Percentiles rank a stretch among this genome's conserved stretches.
phyloP scores from a whole-genome alignment of 306 rosid genomes.

The Lathyrus sativus region DNA sequence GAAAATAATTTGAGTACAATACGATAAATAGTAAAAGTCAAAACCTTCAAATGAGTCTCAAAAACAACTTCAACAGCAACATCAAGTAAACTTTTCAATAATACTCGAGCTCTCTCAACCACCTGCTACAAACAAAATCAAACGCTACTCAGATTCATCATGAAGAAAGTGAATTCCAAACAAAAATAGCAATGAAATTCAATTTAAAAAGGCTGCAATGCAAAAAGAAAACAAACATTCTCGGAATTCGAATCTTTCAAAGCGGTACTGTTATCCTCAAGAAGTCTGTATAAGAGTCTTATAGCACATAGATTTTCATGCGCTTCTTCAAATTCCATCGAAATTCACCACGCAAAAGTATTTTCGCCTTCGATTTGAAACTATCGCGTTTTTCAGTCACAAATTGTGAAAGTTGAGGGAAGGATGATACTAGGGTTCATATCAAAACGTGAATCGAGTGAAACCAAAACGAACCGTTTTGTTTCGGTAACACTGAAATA shows the following conservation, averaged over 20 bases:
- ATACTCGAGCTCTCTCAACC: conserved; percentile 50
- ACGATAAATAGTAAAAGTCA: conserved; percentile 15
- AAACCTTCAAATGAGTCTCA: conserved; percentile 53
- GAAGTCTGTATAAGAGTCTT: conserved; percentile 57
- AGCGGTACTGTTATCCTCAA: conserved; percentile 36
- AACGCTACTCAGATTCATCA: conserved; percentile 7
- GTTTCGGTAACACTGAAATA: too few species aligned
- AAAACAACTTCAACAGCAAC: conserved; percentile 52
- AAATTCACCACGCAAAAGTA: not conserved
- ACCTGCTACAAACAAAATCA: conserved; percentile 37
- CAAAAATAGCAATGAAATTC: not conserved
- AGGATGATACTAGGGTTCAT: not conserved
- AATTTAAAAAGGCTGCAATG: not conserved
- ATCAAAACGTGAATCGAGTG: conserved; percentile 2
- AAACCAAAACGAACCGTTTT: not conserved
- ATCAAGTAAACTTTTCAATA: conserved; percentile 66
- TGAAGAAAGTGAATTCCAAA: not conserved
- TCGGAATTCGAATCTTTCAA: conserved; percentile 34
- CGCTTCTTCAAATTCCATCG: conserved; percentile 53
- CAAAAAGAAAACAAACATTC: conserved; percentile 34
- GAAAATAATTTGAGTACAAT: too few species aligned
- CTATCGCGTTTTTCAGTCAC: not conserved
- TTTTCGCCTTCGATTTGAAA: not conserved
- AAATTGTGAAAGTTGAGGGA: too few species aligned
- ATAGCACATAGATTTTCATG: conserved; percentile 49